Percentiles rank a stretch among this genome's conserved stretches.
Evolutionary conservation across 768 basidiomycete species (phyloP).

Genomic region (Fibroporia radiculosa): DNA sequence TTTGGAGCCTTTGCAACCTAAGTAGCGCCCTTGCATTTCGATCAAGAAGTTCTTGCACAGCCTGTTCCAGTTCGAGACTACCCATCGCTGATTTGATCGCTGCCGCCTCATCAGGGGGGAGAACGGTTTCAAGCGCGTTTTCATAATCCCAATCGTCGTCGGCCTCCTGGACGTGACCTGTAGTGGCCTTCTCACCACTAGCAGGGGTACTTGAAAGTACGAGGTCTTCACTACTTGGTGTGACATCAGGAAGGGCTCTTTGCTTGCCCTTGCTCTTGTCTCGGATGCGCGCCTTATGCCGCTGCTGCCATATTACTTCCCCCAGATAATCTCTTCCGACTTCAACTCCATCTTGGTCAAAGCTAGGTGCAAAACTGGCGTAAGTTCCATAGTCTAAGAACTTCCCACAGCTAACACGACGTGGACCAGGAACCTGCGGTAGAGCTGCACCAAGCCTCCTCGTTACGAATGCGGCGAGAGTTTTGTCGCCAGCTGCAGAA

Average conservation of each 20-base stretch:
- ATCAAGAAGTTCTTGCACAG: conserved; percentile 61
- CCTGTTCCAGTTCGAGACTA: conserved; percentile 57
- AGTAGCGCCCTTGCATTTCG: conserved; percentile 56
- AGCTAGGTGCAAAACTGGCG: conserved; percentile 70
- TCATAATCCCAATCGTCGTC: conserved; percentile 25
- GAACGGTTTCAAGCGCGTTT: conserved; percentile 41
- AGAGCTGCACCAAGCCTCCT: conserved; percentile 2
- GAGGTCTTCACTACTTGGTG: conserved; percentile 8
- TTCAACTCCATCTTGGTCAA: conserved; percentile 71
- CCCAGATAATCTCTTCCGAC: conserved; percentile 56
- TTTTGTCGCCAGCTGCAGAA: conserved; percentile 27
- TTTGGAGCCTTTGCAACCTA: conserved; percentile 61
- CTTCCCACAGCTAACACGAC: conserved; percentile 51
- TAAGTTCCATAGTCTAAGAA: conserved; percentile 78
- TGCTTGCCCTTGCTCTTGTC: conserved; percentile 21
- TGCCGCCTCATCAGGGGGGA: conserved; percentile 48
- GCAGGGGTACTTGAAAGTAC: conserved; percentile 12
- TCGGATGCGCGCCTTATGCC: conserved; percentile 30
- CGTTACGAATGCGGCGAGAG: conserved; percentile 51
- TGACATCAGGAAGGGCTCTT: conserved; percentile 11
- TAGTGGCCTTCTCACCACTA: background rate
- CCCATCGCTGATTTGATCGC: conserved; percentile 54
- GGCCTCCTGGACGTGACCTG: conserved; percentile 2
- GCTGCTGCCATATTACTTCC: conserved; percentile 47
- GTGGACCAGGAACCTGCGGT: conserved; percentile 35